Conservation (phyloP, 768 basidiomycete species). For the Myochromella boudieri region DNA sequence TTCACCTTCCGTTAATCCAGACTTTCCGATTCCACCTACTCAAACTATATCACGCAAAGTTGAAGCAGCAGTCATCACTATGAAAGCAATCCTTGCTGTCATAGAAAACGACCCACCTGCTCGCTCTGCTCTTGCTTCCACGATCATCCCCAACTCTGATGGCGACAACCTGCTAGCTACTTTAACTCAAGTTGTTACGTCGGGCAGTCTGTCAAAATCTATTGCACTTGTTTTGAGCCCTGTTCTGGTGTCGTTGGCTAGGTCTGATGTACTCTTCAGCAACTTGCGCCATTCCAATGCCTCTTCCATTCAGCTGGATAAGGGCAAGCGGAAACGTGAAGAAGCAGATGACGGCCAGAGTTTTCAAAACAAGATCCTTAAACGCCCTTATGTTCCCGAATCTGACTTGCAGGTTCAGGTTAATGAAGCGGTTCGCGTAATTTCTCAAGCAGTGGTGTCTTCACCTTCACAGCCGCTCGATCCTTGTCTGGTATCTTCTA, state of each 20-base stretch:
- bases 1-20: constrained; percentile 6
- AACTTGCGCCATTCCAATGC: constrained; percentile 64
- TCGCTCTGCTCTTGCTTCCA: constrained; percentile 49
- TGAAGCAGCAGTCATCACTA: constrained; percentile 62
- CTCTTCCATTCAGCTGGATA: constrained; percentile 60
- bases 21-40: constrained; percentile 13
- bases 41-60: constrained; percentile 39
- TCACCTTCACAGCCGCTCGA: constrained; percentile 47
- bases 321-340: constrained; percentile 76
- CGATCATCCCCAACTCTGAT: constrained; percentile 45
- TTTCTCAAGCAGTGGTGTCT: constrained; percentile 48
- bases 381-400: constrained; percentile 45
- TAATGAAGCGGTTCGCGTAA: constrained; percentile 56
- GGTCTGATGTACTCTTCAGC: constrained; percentile 65
- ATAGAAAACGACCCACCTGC: constrained; percentile 58
- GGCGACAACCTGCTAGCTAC: constrained; percentile 57
- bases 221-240: constrained; percentile 59
- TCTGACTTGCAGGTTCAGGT: constrained; percentile 56
- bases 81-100: constrained; percentile 60
- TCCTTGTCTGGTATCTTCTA: constrained; percentile 62
- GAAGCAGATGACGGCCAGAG: constrained; percentile 42
- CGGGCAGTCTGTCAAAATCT: constrained; percentile 49
- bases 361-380: constrained; percentile 32
- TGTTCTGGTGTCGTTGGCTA: constrained; percentile 61
- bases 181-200: constrained; percentile 46